phyloP scores from a whole-genome alignment of 2,329 filamentous ascomycete species.

The Epichloe scottii region DNA sequence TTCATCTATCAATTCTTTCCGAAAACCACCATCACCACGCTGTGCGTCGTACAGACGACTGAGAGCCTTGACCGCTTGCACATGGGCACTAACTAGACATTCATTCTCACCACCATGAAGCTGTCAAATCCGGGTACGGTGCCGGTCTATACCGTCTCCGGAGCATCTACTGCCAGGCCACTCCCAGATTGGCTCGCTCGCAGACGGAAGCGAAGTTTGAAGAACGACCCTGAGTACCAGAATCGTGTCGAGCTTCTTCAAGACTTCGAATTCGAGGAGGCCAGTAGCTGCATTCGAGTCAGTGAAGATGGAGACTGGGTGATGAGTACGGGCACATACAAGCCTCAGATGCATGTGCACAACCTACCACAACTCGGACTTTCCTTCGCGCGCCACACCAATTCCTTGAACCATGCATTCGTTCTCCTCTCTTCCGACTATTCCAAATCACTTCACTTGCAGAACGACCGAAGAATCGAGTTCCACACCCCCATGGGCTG shows the following conservation, averaged over 20 bases:
- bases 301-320: conserved; percentile 96
- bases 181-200: conserved; percentile 92
- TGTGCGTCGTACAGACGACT: background rate
- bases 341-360: conserved; percentile 72
- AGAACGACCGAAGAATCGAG: conserved; percentile 81
- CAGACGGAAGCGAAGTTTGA: conserved; percentile 79
- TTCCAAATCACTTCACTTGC: conserved; percentile 85
- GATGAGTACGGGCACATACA: conserved; percentile 78
- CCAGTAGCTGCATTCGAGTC: conserved; percentile 76
- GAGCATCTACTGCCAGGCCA: conserved; percentile 73
- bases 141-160: conserved; percentile 89
- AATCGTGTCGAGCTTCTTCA: conserved; percentile 91
- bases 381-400: conserved; percentile 88
- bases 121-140: conserved; percentile 71
- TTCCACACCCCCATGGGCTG: conserved; percentile 84
- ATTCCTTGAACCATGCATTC: conserved; percentile 84
- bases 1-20: background rate
- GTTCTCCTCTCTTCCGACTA: conserved; percentile 81
- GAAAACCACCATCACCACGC: background rate
- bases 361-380: conserved; percentile 85
- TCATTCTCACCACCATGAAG: conserved; percentile 45
- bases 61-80: background rate
- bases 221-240: conserved; percentile 84
- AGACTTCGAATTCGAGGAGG: conserved; percentile 96
- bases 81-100: background rate